Evolutionary conservation across 164 flowering plant species (phyloP), one percentile per base, ranked within the genome.

Genomic region (Warburgia ugandensis): DNA sequence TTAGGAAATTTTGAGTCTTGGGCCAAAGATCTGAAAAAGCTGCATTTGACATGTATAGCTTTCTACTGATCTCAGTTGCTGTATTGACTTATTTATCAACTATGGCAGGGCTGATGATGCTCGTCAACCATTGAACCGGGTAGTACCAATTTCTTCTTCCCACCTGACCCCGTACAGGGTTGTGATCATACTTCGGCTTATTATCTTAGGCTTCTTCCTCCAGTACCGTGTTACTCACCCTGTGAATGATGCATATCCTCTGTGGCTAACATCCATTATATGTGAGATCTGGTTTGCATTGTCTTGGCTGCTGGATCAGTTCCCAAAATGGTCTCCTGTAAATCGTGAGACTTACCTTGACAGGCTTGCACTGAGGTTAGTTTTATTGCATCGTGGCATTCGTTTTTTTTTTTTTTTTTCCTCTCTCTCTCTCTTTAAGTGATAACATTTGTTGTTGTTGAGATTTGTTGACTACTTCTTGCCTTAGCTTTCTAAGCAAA

Each of bases 261-360:
- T 92, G 66, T 92, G 99, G 96, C 62, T 92, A 29, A 76, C 74
- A 30, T 92, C 99, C 27, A 85, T 92, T 57, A 84, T 92, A 39
- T 92, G 99, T 70, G 99, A 92, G 81, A 79, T 88, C 53, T 92
- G 99, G 99, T 92, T 92, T 73, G 96, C 96, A 25, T 59, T 88
- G 53, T 92, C 96, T 5, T 92, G 99, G 99, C 77, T 92, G 54
- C 71, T 92, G 45, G 99, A 92, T 81, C 99, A 92, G 73, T 92
- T 92, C 59, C 99, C 99, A 42, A 92, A 92, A 67, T 92, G 99
- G 99, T 81, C 10, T 58, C 99, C 99, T 4, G 55, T 88, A 65
- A 84, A 88, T 39, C 91, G 99, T 6, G 99, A 92, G 74, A 92
- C 99, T 6, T 92, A 68, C 60, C 87, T 92, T 52, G 99, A 92